Base-by-base conservation (phyloP, 768 basidiomycete species). In the Phanerodontia chrysosporium region DNA sequence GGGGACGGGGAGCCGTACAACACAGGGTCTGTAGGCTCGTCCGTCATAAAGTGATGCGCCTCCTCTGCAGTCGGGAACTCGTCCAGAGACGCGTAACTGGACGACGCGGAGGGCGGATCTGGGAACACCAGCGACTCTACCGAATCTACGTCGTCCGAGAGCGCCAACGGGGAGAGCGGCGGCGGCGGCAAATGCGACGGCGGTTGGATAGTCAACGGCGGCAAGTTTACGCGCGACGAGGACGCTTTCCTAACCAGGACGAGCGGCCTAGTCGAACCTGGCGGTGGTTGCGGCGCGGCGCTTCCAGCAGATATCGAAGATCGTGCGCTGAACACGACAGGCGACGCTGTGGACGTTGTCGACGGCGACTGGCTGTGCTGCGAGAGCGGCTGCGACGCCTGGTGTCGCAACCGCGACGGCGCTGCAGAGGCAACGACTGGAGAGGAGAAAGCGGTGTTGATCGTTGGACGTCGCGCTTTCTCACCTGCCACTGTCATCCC, bases 211-310 rank as follows among this genome's bases (percentile, higher is more conserved):
- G 55, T 59, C 10, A 65, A 57, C 7, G 70, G 69, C 1, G 68
- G 66, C 8, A 68, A 58, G 42, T 62, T 61, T 0, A 65, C 58
- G 12, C 67, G 63, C 3, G 64, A 59, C 12, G 63, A 63, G 0
- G 69, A 70, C 7, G 67, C 67, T 53, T 70, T 69, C 12, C 68
- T 64, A 0, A 68, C 62, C 5, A 70, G 59, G 7, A 70, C 67
- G 4, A 67, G 30, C 12, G 68, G 66, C 6, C 64, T 60, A 9
- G 60, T 57, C 8, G 53, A 30, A 18, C 24, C 9, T 6, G 39
- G 13, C 5, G 49, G 32, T 12, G 55, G 53, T 16, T 53, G 58
- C n/a, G 58, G 4, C 10, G 51, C 28, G 13, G 35, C 51, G 25
- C 51, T 51, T 12, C 35, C 39, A 3, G 54, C 57, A 1, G 58